A percentile compares a stretch with the other conserved stretches of the same genome.
Evolutionary conservation across 2,329 filamentous ascomycete species (phyloP).

Genomic region (Chaetomiaceae sp.): DNA sequence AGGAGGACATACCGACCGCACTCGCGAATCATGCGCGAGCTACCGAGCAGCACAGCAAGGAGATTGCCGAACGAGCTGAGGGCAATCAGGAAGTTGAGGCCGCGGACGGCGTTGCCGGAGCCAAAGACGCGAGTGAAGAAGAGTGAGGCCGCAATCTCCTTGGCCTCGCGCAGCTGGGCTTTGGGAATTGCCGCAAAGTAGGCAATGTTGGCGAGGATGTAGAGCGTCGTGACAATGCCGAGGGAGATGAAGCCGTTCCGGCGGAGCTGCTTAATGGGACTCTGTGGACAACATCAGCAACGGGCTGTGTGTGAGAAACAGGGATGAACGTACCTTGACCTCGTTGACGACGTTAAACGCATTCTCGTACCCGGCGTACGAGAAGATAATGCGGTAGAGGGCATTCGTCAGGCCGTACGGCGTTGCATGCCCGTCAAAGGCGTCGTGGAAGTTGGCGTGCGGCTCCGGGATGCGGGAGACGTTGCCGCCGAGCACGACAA

Average conservation of each 20-base stretch:
- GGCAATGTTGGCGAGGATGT: constrained; percentile 56
- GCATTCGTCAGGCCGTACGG: constrained; percentile 51
- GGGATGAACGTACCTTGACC: constrained; percentile 39
- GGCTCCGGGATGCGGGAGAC: constrained; percentile 46
- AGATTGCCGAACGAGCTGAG: constrained; percentile 57
- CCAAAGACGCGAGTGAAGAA: constrained; percentile 59
- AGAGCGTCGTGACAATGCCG: constrained; percentile 47
- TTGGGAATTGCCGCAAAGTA: constrained; percentile 56
- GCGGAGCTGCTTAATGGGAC: constrained; percentile 52
- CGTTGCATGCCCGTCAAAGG: constrained; percentile 47
- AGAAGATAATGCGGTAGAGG: constrained; percentile 55
- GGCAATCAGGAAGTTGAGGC: constrained; percentile 53
- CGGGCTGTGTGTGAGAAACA: too few relatives aligned
- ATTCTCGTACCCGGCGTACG: constrained; percentile 54
- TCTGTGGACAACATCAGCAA: constrained; percentile 5
- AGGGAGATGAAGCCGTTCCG: constrained; percentile 48
- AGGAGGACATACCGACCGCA: constrained; percentile 43
- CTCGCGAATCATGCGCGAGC: constrained; percentile 56
- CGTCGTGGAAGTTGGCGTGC: constrained; percentile 48
- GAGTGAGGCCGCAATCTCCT: constrained; percentile 49
- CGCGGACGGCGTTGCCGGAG: constrained; percentile 41
- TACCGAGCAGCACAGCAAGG: constrained; percentile 49
- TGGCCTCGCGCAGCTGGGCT: constrained; percentile 46
- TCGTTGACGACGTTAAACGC: constrained; percentile 59
- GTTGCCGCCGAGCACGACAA: constrained; percentile 56